A percentile compares a stretch with the other conserved stretches of the same genome.
phyloP scores from a whole-genome alignment of 1,284 basidiomycete species.

The Apiotrichum brassicae region DNA sequence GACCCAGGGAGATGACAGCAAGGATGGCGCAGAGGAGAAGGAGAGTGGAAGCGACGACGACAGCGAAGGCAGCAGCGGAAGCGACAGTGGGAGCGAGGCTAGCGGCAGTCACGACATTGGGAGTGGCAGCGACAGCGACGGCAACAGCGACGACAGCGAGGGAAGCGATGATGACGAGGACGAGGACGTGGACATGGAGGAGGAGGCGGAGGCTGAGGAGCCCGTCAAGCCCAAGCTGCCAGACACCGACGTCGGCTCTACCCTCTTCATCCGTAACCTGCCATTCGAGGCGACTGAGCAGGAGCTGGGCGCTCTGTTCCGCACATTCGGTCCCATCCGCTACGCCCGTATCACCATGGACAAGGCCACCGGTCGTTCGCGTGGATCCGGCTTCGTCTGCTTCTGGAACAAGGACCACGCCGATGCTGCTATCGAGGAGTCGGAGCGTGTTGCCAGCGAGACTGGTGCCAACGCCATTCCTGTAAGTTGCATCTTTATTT shows the following conservation, averaged over 20 bases:
- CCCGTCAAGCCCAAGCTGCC: slow-evolving; percentile 67
- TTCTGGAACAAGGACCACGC: slow-evolving; percentile 94
- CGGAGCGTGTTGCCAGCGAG: slow-evolving; percentile 64
- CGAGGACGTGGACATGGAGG: slow-evolving; percentile 39
- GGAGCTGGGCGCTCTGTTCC: slow-evolving; percentile 79
- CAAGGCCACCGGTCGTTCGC: slow-evolving; percentile 69
- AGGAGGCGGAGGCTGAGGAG: slow-evolving; percentile 53
- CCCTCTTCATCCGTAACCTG: slow-evolving; percentile 90
- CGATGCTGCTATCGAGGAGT: slow-evolving; percentile 74
- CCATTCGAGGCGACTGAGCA: slow-evolving; percentile 89
- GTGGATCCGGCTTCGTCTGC: slow-evolving; percentile 94
- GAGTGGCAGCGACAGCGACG: slow-evolving; percentile 21
- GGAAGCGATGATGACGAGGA: slow-evolving; percentile 31
- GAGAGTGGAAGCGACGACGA: slow-evolving; percentile 52
- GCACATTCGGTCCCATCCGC: slow-evolving; percentile 81
- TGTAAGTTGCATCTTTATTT: slow-evolving; percentile 19
- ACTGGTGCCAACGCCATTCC: slow-evolving; percentile 45
- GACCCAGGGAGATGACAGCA: slow-evolving; percentile 52
- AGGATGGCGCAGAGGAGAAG: slow-evolving; percentile 49
- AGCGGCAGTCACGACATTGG: no score
- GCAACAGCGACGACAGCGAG: slow-evolving; percentile 23
- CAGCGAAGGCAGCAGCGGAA: slow-evolving; percentile 35
- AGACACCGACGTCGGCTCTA: slow-evolving; percentile 74
- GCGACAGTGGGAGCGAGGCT: slow-evolving; percentile 28
- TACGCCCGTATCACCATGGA: slow-evolving; percentile 93